Percentiles rank a stretch among this genome's conserved stretches.
phyloP scores from a whole-genome alignment of 192 early-diverging fungal species.

The Spizellomyces sp. region DNA sequence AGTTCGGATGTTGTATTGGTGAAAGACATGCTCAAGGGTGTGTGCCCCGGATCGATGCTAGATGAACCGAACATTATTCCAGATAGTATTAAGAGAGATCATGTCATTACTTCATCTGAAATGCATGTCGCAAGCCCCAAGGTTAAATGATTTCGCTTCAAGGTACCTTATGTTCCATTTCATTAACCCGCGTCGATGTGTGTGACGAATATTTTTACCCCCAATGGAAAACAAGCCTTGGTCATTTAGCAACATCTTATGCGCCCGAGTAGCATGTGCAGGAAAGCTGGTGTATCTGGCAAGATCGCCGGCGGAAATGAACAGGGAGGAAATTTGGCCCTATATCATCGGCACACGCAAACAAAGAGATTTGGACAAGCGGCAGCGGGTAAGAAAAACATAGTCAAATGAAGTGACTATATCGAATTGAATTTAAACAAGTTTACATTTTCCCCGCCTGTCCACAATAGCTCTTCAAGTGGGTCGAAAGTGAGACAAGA shows the following conservation, averaged over 20 bases:
- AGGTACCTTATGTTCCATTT: slow-evolving; percentile 45
- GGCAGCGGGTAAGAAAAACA: neutral
- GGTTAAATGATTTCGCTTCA: too few relatives aligned
- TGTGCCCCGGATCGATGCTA: neutral
- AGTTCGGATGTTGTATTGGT: slow-evolving; percentile 41
- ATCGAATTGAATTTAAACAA: neutral
- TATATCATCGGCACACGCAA: neutral
- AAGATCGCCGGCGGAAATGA: slow-evolving; percentile 39
- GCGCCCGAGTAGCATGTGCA: slow-evolving; percentile 65
- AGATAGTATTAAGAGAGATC: too few relatives aligned
- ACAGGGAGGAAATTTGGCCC: slow-evolving; percentile 12
- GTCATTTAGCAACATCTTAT: slow-evolving; percentile 64
- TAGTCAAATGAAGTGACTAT: neutral
- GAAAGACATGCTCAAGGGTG: slow-evolving; percentile 33
- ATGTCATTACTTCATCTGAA: too few relatives aligned
- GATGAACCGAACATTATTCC: neutral
- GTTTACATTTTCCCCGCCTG: slow-evolving; percentile 79
- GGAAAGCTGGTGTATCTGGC: slow-evolving; percentile 73
- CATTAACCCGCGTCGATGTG: slow-evolving; percentile 35
- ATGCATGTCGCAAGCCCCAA: too few relatives aligned
- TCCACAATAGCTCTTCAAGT: slow-evolving; percentile 82
- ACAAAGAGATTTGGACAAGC: neutral
- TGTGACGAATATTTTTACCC: slow-evolving; percentile 31
- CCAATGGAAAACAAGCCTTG: slow-evolving; percentile 45
- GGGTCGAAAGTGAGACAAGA: slow-evolving; percentile 64